Base-by-base conservation (phyloP, 805 yeast species). In the Candida ovalis region DNA sequence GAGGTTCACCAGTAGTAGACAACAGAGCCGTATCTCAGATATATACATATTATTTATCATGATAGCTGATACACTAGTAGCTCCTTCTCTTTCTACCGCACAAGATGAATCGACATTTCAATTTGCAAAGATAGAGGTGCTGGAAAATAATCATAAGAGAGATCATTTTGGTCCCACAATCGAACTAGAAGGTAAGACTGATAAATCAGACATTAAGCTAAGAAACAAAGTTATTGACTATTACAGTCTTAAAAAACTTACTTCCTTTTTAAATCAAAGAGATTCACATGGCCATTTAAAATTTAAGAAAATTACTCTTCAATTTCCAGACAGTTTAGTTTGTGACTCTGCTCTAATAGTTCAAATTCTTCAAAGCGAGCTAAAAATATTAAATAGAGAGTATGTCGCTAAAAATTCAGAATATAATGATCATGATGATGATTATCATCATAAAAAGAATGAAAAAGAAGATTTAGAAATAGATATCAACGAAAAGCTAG, bases 291-390 rank as follows among this genome's bases (percentile, higher is more conserved):
- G 60, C 0, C 47, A 44, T 33, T 58, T 52, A 32, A 63, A 58
- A 30, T 83, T 68, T 63, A 67, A 64, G 40, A 72, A 75, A 23
- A 76, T 91, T 2, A 90, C 98, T 0, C 70, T 94, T 28, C 99
- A 94, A 67, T 92, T 94, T 55, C 98, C 98, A 0, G 99, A 95
- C 63, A 50, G 69, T 4, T 68, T 91, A 33, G 78, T 94, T 1
- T 74, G 82, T 37, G 97, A 92, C 63, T 83, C 97, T 1, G 81
- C 92, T 1, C 73, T 82, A 18, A 79, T 92, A 1, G 80, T 80
- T 0, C 80, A 81, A 48, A 66, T 71, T 37, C 54, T 86, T 22
- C 86, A 77, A 58, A 68, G 64, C 24, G 60, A 52, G 43, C 69
- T 72, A 42, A 61, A 58, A 21, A 44, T 25, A 17, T 30, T 25